Base-by-base conservation (phyloP, 2,329 filamentous ascomycete genomes). In the Elsinoe ampelina region DNA sequence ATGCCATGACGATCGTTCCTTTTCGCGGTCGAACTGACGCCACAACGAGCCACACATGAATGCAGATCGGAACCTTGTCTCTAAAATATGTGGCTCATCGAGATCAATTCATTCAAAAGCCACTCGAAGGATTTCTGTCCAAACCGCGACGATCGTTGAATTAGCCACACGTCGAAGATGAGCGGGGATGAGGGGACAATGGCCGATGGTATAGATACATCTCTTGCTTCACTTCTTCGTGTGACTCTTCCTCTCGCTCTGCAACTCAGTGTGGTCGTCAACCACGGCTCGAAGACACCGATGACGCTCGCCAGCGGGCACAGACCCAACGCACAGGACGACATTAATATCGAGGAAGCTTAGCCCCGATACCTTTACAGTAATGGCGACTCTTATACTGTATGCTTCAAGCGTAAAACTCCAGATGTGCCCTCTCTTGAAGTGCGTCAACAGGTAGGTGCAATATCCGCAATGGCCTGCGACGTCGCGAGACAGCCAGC, bases 51-150 rank as follows among this genome's bases (percentile, higher is more conserved):
- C 54, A 47, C 54, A 19, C 13, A 15, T 36, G 54, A 15, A 13
- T 34, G 54, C 26, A 45, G 54, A 56, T 56, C 54, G 54, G 39
- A 19, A 41, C 19, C 26, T 34, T 42, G 17, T 19, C 17, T n/a
- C 19, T 4, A 26, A n/a, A 32, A 19, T 17, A 17, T 56, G 54
- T 56, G 54, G 54, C 54, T 45, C 13, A 56, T 56, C 54, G 54
- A 56, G 54, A 56, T 56, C 20, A 5, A 5, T 30, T 8, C 26
- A 30, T 30, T 8, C 7, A 30, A 35, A 41, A 55, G 54, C 54
- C 54, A 55, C 54, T 26, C 20, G 36, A 39, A 52, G 48, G 48
- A 52, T 52, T 26, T 13, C 19, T 15, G 26, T 5, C 26, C n/a
- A 22, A 45, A 45, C 41, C 4, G 10, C 41, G 41, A 45, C 17